A percentile compares a stretch with the other conserved stretches of the same genome.
Evolutionary conservation across 306 rosid species (phyloP).

Genomic region (Prunus armeniaca): DNA sequence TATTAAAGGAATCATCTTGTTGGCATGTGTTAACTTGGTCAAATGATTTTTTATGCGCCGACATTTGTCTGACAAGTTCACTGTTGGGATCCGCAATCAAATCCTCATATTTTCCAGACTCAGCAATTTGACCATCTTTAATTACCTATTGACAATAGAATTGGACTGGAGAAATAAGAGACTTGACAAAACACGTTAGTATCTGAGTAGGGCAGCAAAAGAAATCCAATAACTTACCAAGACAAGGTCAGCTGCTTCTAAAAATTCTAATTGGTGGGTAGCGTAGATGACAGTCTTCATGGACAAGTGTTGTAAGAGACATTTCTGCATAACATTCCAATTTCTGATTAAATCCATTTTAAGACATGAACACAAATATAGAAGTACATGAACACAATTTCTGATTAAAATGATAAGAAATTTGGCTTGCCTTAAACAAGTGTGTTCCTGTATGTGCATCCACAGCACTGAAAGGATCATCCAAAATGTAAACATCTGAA

Average conservation of each 20-base stretch:
- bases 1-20: slow-evolving; percentile 30
- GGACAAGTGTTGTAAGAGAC: slow-evolving; percentile 68
- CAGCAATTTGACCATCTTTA: slow-evolving; percentile 70
- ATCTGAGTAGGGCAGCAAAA: slow-evolving; percentile 4
- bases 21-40: slow-evolving; percentile 53
- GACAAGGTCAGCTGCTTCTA: slow-evolving; percentile 77
- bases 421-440: slow-evolving; percentile 62
- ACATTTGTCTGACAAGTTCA: slow-evolving; percentile 76
- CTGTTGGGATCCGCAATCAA: slow-evolving; percentile 50
- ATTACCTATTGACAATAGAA: slow-evolving; percentile 50
- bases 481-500: slow-evolving; percentile 82
- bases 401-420: background rate
- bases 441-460: slow-evolving; percentile 86
- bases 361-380: background rate
- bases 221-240: slow-evolving; percentile 45
- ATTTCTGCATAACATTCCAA: slow-evolving; percentile 63
- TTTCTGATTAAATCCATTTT: slow-evolving; percentile 7
- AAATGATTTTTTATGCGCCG: slow-evolving; percentile 70
- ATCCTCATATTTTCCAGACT: slow-evolving; percentile 67
- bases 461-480: slow-evolving; percentile 96
- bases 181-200: background rate
- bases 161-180: background rate
- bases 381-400: background rate
- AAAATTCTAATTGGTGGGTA: slow-evolving; percentile 86
- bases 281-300: slow-evolving; percentile 83